Base-by-base conservation (phyloP, 768 basidiomycete genomes). In the Podaxis mareebaensis region DNA sequence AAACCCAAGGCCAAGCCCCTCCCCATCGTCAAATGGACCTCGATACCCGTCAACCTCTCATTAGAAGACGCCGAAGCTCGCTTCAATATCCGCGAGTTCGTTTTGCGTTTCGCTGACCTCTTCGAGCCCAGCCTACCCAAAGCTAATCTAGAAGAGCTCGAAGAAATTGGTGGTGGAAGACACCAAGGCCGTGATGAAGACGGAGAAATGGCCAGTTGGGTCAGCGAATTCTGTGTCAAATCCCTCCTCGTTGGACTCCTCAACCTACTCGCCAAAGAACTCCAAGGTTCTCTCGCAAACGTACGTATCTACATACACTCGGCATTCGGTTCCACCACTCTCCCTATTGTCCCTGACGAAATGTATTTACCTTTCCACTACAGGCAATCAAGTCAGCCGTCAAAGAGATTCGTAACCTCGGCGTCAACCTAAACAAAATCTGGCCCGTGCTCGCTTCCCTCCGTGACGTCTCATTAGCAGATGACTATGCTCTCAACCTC, bases 41-140 rank as follows among this genome's bases (percentile, higher is more conserved):
- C 71, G 5, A 70, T 90, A 5, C 77, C 76, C 1, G 76, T 79
- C 12, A 67, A 66, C 33, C 74, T 89, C 13, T 73, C 78, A 4
- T 74, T 77, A 42, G 69, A 76, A 0, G 82, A 84, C 44, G 85
- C 81, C 0, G 81, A 89, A 65, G 79, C 81, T 28, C 86, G 91
- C 10, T 82, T 93, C 53, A 77, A 85, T 67, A 87, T 93, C 48
- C 85, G 92, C 61, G 92, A 93, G 73, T 94, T 92, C 70, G 70
- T 84, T 11, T 70, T 90, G 53, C 82, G 92, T 38, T 93, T 93
- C 66, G 77, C 79, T 1, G 76, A 78, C 30, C 60, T 84, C 15
- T 72, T 88, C 67, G 83, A 85, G 28, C 78, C 78, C 11, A 54
- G 68, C 13, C 68, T 76, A 46, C 71, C 84, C 53, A 79, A 81